Conservation (phyloP, 1,284 basidiomycete species). For the Exsudoporus floridanus region DNA sequence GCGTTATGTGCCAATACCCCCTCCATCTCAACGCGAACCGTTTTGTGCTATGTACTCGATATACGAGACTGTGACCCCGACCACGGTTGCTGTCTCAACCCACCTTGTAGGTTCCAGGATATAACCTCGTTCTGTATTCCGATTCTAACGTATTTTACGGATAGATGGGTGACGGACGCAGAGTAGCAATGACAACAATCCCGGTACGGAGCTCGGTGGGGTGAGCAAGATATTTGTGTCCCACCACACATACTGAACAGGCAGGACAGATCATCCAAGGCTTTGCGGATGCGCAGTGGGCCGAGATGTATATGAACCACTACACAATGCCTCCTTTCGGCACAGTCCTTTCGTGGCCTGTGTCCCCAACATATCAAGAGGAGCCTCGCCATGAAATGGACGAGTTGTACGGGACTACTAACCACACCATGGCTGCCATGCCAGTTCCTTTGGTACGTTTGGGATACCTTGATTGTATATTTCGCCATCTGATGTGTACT, state of each 20-base stretch:
- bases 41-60: neutral
- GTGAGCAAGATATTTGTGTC: neutral
- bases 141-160: neutral
- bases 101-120: neutral
- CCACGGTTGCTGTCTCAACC: neutral
- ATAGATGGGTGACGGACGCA: neutral
- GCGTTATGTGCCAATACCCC: neutral
- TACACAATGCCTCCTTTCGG: too few relatives aligned
- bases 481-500: neutral
- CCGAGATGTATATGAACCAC: neutral
- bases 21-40: neutral
- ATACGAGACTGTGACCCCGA: too few relatives aligned
- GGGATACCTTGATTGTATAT: neutral
- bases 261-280: neutral
- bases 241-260: neutral
- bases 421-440: too few relatives aligned
- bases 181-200: too few relatives aligned
- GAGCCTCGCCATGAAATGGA: neutral
- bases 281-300: neutral
- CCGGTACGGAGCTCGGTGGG: neutral
- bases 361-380: neutral
- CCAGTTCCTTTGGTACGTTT: neutral
- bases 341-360: neutral
- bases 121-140: neutral
- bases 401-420: neutral